Conservation (phyloP, 2,329 filamentous ascomycete genomes). For the Aspergillus floridensis region DNA sequence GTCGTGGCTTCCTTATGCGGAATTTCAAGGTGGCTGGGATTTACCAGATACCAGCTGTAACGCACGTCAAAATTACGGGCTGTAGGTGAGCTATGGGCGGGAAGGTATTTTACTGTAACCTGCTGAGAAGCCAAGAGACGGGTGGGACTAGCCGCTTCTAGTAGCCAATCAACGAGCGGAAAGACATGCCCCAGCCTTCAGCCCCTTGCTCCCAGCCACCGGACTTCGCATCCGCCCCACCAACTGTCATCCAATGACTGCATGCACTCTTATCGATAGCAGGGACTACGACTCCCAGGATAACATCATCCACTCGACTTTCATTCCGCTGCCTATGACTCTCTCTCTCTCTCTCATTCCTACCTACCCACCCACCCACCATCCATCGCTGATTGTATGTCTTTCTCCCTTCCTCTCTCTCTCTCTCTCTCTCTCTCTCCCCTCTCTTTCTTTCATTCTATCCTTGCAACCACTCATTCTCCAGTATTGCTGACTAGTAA, state of each 20-base stretch:
- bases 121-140: background rate
- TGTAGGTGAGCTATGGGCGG: background rate
- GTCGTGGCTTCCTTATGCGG: background rate
- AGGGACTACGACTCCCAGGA: no score
- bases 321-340: background rate
- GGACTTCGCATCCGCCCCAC: no score
- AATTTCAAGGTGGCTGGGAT: background rate
- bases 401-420: background rate
- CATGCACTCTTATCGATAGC: background rate
- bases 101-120: background rate
- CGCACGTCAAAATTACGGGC: background rate
- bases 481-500: background rate
- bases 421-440: background rate
- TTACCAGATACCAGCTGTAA: background rate
- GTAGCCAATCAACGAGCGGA: no score
- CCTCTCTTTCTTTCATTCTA: background rate
- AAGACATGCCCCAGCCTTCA: background rate
- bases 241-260: constrained; percentile 6
- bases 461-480: background rate
- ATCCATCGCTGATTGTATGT: no score
- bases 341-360: background rate
- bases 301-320: background rate
- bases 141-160: no score
- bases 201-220: background rate
- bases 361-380: background rate